These are phyloP conservation scores for Pleurotus tuber-regium DNA, from an alignment of 768 basidiomycete genomes.

Conservation along the genomic window DNA sequence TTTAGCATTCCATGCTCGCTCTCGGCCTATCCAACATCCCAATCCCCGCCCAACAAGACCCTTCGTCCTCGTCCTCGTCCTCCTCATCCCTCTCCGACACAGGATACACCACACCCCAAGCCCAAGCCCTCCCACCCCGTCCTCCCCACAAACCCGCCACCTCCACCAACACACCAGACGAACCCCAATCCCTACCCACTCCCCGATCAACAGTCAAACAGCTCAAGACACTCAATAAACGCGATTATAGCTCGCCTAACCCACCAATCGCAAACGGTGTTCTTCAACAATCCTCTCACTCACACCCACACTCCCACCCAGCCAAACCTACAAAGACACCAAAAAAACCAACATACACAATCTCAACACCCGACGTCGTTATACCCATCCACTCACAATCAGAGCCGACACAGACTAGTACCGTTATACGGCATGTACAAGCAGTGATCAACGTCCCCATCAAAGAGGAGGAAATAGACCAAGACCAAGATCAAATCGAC, in stretches of 20 bases:
- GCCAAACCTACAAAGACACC: constrained; percentile 3
- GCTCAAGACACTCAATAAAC: not conserved
- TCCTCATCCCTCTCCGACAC: not conserved
- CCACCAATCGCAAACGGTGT: not conserved
- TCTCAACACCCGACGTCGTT: constrained; percentile 13
- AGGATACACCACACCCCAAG: constrained; percentile 11
- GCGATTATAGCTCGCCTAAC: not conserved
- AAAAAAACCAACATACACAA: constrained; percentile 12
- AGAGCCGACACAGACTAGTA: constrained; percentile 20
- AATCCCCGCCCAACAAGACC: not conserved
- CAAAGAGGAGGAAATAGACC: constrained; percentile 65
- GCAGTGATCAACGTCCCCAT: constrained; percentile 53
- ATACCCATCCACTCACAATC: constrained; percentile 10
- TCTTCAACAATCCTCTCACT: too few species aligned
- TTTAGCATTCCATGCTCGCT: not conserved
- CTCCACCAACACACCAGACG: constrained; percentile 11
- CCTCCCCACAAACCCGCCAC: constrained; percentile 9
- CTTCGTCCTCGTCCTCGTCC: constrained; percentile 5
- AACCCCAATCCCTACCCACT: not conserved
- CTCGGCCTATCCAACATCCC: not conserved
- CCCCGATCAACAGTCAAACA: not conserved
- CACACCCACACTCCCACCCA: too few species aligned
- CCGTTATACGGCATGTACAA: constrained; percentile 62
- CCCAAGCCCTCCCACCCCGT: not conserved
- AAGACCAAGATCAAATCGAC: constrained; percentile 28